Percentiles rank a stretch among this genome's conserved stretches.
phyloP scores from a whole-genome alignment of 2,329 filamentous ascomycete species.

The Escovopsis sp. region DNA sequence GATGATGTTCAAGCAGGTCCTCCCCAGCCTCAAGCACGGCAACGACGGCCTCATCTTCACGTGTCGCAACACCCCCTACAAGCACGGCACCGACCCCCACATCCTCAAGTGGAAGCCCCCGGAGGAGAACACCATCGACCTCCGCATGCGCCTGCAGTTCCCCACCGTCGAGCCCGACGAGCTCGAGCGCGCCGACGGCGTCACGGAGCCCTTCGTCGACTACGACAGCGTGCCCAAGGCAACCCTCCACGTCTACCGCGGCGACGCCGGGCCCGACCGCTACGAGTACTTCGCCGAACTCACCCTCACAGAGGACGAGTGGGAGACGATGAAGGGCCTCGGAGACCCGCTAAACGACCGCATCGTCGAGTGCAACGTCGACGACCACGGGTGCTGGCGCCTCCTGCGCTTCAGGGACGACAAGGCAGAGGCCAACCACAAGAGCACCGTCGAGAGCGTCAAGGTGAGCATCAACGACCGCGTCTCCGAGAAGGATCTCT shows the following conservation, averaged over 20 bases:
- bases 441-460: slow-evolving; percentile 69
- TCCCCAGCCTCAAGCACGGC: slow-evolving; percentile 74
- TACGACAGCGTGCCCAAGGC: slow-evolving; percentile 68
- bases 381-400: slow-evolving; percentile 62
- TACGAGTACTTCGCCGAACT: slow-evolving; percentile 57
- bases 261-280: slow-evolving; percentile 28
- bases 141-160: slow-evolving; percentile 66
- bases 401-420: slow-evolving; percentile 86
- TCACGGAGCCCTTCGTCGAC: slow-evolving; percentile 51
- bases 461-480: slow-evolving; percentile 78
- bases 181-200: slow-evolving; percentile 50
- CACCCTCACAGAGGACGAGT: slow-evolving; percentile 59
- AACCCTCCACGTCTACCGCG: slow-evolving; percentile 46
- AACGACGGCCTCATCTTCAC: slow-evolving; percentile 98
- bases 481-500: slow-evolving; percentile 69
- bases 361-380: slow-evolving; percentile 81
- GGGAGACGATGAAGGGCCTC: slow-evolving; percentile 65
- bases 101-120: slow-evolving; percentile 98
- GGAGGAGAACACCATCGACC: slow-evolving; percentile 90
- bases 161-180: slow-evolving; percentile 54
- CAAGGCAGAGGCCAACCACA: slow-evolving; percentile 83
- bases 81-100: slow-evolving; percentile 77
- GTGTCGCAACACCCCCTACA: slow-evolving; percentile 76
- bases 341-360: slow-evolving; percentile 67
- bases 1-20: slow-evolving; percentile 79